A percentile compares a stretch with the other conserved stretches of the same genome.
These are phyloP conservation scores for Actinomucor elegans DNA, from an alignment of 371 early-diverging fungal species.

Conservation along the genomic window DNA sequence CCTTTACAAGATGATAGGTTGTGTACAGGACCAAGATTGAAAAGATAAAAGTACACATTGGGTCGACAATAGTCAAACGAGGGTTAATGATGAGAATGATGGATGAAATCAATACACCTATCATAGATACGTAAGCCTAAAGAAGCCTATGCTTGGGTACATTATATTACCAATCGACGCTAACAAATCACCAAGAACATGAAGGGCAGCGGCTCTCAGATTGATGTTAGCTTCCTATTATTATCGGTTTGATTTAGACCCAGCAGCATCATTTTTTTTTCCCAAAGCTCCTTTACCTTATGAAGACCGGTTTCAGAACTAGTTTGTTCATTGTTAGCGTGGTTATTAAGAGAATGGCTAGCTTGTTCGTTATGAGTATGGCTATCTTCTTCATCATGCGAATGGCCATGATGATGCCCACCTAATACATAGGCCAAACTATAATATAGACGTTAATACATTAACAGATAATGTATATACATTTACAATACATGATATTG, in stretches of 20 bases:
- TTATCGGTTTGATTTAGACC: not conserved
- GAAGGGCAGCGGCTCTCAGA: constrained; percentile 72
- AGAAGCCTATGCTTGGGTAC: no score
- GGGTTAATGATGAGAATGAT: constrained; percentile 74
- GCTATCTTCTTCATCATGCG: constrained; percentile 32
- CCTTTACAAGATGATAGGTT: constrained; percentile 62
- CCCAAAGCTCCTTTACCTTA: constrained; percentile 4
- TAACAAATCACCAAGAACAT: constrained; percentile 85
- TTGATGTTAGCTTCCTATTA: constrained; percentile 64
- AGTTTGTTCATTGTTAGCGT: constrained; percentile 37
- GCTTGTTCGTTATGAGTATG: constrained; percentile 43
- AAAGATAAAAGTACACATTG: constrained; percentile 86
- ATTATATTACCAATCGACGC: constrained; percentile 65
- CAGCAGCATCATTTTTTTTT: not conserved
- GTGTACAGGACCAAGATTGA: constrained; percentile 77
- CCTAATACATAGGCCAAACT: constrained; percentile 49
- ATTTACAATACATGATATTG: constrained; percentile 63
- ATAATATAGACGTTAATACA: not conserved
- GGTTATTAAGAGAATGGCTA: no score
- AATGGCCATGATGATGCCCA: constrained; percentile 45
- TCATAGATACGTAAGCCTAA: no score
- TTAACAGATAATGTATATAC: not conserved
- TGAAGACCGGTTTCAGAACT: not conserved
- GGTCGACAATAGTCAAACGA: constrained; percentile 70
- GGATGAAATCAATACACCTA: constrained; percentile 82